Evolutionary conservation across 768 basidiomycete species (phyloP), one percentile per base, ranked within the genome.

Genomic region (Pholiota conissans): DNA sequence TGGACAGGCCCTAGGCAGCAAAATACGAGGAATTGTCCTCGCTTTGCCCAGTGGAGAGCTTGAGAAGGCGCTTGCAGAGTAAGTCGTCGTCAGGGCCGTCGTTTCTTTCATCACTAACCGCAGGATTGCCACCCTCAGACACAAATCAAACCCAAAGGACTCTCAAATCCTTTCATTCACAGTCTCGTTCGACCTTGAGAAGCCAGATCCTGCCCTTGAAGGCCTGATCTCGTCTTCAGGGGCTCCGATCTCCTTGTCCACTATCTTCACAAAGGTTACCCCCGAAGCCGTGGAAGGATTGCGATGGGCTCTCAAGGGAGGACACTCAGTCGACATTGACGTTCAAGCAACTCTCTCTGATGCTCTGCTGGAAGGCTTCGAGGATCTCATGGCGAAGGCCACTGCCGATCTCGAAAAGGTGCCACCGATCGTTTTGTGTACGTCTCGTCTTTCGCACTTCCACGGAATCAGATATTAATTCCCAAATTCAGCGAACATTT

Each of bases 341-440:
- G 77, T 93, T 49, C 77, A 81, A 58, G 76, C 77, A 27, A 76
- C 78, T 47, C 74, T 89, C 49, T 76, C 80, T 3, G 83, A 84
- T 51, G 66, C 80, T 11, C 74, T 81, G 3, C 75, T 82, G 26
- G 90, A 93, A 52, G 77, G 73, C 0, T 80, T 94, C 28, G 86
- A 90, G 66, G 91, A 92, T 55, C 66, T 91, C 50, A 76, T 93
- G 58, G 76, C 79, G 40, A 91, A 86, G 67, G 83, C 86, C 22
- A 81, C 79, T 22, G 69, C 73, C 34, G 79, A 76, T 59, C 59
- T 80, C 47, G 55, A 74, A 49, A 72, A 77, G 63, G 68, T 79
- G 1, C 77, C 82, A 4, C 79, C 85, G 29, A 84, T 92, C 69
- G 77, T 91, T 55, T 73, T 93, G 39, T 86, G 91, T 91, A 67